Conservation (phyloP, 208 protist genomes). For the Crithidia fasciculata region DNA sequence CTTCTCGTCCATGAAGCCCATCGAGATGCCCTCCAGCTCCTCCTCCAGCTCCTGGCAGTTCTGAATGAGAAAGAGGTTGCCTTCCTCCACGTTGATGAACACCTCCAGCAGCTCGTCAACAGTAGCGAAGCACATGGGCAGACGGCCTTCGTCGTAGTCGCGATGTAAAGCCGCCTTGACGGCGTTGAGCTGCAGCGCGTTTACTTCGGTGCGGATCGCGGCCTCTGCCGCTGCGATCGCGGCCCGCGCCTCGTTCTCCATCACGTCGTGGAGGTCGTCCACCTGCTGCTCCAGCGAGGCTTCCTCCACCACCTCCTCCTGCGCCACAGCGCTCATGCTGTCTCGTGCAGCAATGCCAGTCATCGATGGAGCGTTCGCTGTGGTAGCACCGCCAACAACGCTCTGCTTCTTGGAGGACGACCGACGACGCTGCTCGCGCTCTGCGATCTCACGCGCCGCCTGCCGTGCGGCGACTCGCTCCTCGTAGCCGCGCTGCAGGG, state of each 20-base stretch:
- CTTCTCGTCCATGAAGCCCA: constrained; percentile 83
- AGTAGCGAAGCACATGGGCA: constrained; percentile 93
- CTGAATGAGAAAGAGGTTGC: constrained; percentile 97
- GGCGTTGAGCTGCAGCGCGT: constrained; percentile 57
- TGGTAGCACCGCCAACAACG: neutral
- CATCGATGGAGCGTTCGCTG: no score
- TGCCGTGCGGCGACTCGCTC: constrained; percentile 13
- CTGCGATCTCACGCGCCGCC: neutral
- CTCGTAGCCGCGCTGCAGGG: constrained; percentile 27
- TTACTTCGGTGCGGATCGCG: constrained; percentile 54
- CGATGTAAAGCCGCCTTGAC: constrained; percentile 62
- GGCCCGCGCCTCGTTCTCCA: constrained; percentile 61
- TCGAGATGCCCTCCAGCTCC: constrained; percentile 91
- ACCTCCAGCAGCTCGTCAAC: constrained; percentile 94
- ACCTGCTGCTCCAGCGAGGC: constrained; percentile 64
- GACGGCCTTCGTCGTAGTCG: constrained; percentile 69
- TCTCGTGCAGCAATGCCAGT: neutral
- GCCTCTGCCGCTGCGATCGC: constrained; percentile 42
- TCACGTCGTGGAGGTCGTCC: constrained; percentile 49
- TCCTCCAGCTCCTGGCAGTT: constrained; percentile 95
- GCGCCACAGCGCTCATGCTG: neutral
- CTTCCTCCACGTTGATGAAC: constrained; percentile 96
- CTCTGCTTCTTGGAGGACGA: constrained; percentile 6
- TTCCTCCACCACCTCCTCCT: constrained; percentile 31
- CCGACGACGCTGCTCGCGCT: constrained; percentile 1